Conservation (phyloP, 2,329 filamentous ascomycete species). For the Aureobasidium sp. region DNA sequence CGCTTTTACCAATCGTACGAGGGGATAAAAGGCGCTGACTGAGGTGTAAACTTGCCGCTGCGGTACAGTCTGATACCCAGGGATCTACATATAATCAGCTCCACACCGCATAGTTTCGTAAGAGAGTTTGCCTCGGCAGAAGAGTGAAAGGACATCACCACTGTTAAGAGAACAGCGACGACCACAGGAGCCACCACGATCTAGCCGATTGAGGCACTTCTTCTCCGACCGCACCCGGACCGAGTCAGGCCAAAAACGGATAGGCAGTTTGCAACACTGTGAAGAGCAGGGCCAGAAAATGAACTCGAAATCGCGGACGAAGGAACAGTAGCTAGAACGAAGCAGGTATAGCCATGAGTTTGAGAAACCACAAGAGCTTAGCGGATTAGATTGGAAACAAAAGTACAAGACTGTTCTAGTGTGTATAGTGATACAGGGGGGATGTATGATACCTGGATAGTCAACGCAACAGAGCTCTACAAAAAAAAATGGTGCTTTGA, state of each 20-base stretch:
- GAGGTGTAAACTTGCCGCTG: not conserved
- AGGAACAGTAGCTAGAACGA: not conserved
- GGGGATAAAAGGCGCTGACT: not conserved
- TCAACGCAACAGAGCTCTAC: no score
- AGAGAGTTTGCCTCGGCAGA: not conserved
- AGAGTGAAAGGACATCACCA: not conserved
- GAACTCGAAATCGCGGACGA: not conserved
- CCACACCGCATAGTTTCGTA: not conserved
- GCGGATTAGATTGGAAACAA: no score
- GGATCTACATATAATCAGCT: not conserved
- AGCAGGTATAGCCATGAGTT: not conserved
- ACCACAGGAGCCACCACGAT: not conserved
- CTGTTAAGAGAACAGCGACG: not conserved
- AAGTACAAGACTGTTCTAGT: not conserved
- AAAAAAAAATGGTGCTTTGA: no score
- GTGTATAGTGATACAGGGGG: not conserved
- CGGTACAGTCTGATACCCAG: not conserved
- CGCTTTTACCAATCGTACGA: slow-evolving; percentile 25
- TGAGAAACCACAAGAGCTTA: not conserved
- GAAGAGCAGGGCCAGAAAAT: not conserved
- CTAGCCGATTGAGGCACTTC: not conserved
- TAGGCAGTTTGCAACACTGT: not conserved
- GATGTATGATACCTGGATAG: no score
- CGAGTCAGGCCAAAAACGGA: not conserved
- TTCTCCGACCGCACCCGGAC: not conserved